Conservation (phyloP, 73 alveolate genomes). For the Symbiodinium natans region DNA sequence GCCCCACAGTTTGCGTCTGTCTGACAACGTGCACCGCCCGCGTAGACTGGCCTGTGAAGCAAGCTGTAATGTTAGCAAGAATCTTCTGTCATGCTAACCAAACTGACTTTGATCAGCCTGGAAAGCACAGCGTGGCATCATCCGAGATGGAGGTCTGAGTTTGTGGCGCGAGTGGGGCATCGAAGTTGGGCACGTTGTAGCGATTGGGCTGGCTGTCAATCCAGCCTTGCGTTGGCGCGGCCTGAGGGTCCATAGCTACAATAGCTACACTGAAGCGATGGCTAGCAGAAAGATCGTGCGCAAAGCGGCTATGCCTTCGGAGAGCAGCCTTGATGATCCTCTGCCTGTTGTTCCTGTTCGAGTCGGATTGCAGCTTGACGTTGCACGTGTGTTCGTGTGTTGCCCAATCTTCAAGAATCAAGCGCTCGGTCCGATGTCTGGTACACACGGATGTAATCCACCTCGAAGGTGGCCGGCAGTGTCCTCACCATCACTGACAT, state of each 20-base stretch:
- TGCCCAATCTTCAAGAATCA: background rate
- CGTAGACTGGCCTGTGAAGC: constrained; percentile 56
- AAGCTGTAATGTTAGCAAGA: too few species aligned
- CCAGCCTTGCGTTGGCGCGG: constrained; percentile 79
- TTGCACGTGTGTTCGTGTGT: background rate
- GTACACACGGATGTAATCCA: constrained; percentile 55
- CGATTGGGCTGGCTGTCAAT: constrained; percentile 32
- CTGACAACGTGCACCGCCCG: constrained; percentile 82
- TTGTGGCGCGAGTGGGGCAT: constrained; percentile 54
- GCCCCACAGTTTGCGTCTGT: constrained; percentile 68
- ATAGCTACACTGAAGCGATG: too few species aligned
- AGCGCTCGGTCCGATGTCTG: constrained; percentile 57
- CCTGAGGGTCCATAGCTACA: background rate
- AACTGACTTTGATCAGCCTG: too few species aligned
- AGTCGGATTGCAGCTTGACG: background rate
- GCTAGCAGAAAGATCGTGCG: too few species aligned
- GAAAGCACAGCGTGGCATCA: too few species aligned
- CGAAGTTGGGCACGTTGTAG: constrained; percentile 75
- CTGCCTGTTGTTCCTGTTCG: constrained; percentile 44
- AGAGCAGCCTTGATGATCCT: constrained; percentile 73
- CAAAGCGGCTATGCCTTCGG: constrained; percentile 19
- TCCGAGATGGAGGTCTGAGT: too few species aligned
- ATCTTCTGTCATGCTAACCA: too few species aligned
- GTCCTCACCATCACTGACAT: constrained; percentile 4
- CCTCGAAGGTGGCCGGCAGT: constrained; percentile 77